Conservation (phyloP, 73 alveolate genomes). For the Paramecium primaurelia region DNA sequence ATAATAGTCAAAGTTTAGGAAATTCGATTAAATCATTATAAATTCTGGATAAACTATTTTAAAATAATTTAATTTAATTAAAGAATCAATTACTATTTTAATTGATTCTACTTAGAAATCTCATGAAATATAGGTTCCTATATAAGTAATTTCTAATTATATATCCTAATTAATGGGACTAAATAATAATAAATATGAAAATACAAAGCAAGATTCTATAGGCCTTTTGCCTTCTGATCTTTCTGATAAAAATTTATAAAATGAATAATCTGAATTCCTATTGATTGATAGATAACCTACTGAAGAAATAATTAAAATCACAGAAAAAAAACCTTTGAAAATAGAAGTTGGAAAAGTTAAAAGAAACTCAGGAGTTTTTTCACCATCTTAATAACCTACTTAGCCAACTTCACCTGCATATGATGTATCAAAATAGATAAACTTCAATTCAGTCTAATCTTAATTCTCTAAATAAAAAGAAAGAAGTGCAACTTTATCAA, state of each 20-base stretch:
- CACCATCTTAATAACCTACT: neutral
- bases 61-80: too few species aligned
- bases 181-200: neutral
- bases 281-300: neutral
- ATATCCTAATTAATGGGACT: neutral
- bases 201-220: neutral
- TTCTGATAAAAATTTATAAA: neutral
- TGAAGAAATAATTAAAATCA: neutral
- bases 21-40: too few species aligned
- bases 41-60: too few species aligned
- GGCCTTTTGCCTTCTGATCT: neutral
- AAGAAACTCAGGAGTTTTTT: neutral
- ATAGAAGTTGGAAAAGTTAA: neutral
- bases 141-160: neutral
- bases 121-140: neutral
- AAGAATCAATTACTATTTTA: too few species aligned
- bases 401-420: neutral
- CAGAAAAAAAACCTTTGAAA: neutral
- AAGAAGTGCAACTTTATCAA: neutral
- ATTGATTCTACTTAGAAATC: neutral
- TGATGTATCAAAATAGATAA: neutral
- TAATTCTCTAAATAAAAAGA: neutral
- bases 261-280: neutral
- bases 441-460: neutral
- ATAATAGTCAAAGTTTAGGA: too few species aligned